phyloP scores from a whole-genome alignment of 78 protist genomes.

The Pelomyxa schiedti region DNA sequence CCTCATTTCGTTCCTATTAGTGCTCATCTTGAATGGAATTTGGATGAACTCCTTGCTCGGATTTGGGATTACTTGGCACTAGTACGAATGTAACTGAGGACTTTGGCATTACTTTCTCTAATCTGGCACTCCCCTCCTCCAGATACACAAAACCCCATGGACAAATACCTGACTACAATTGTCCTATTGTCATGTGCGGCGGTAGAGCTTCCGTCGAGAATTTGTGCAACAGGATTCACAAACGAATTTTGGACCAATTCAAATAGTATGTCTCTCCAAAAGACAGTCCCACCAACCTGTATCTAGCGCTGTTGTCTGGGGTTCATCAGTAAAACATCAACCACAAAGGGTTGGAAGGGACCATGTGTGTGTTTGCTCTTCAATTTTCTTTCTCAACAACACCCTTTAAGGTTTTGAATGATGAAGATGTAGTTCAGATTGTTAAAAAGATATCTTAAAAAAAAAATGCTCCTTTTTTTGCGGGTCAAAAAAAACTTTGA shows the following conservation, averaged over 20 bases:
- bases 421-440: conserved; percentile 97
- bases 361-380: no score
- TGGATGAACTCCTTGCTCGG: conserved; percentile 83
- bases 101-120: not conserved
- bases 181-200: conserved; percentile 86
- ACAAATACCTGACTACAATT: conserved; percentile 91
- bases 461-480: no score
- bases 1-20: conserved; percentile 63
- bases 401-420: no score
- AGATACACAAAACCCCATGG: conserved; percentile 98
- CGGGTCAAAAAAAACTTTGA: no score
- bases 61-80: conserved; percentile 90
- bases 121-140: not conserved
- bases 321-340: conserved; percentile 85
- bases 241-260: conserved; percentile 65
- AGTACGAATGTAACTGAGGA: conserved; percentile 84
- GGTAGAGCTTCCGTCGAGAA: conserved; percentile 51
- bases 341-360: conserved; percentile 86
- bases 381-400: no score
- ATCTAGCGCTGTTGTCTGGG: conserved; percentile 94
- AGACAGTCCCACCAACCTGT: not conserved
- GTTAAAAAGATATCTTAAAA: no score
- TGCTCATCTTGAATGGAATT: conserved; percentile 85
- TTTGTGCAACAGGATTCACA: conserved; percentile 88
- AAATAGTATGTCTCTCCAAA: conserved; percentile 60